Conservation (phyloP, 2,329 filamentous ascomycete genomes). For the Diaporthe destruens region DNA sequence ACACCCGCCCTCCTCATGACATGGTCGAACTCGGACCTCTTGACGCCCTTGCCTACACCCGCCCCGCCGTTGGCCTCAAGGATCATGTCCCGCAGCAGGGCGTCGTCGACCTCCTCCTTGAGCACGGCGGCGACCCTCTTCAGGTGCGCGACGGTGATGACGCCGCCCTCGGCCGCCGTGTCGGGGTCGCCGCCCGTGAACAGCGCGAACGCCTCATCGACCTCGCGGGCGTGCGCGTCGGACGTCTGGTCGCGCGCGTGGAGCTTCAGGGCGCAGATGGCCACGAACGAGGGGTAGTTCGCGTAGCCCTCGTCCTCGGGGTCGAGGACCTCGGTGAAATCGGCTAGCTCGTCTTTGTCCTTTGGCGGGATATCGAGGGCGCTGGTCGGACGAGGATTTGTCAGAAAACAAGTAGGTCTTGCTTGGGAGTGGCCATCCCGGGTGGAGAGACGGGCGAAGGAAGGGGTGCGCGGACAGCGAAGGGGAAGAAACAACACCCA, state of each 20-base stretch:
- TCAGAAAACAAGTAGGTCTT: neutral
- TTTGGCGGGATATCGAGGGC: conserved; percentile 83
- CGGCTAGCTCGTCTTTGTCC: conserved; percentile 74
- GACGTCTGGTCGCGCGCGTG: conserved; percentile 69
- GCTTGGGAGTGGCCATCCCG: too few species aligned
- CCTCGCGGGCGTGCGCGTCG: conserved; percentile 72
- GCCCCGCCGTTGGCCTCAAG: conserved; percentile 89
- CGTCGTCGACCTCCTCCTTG: conserved; percentile 87
- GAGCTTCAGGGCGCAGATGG: conserved; percentile 88
- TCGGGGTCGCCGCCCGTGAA: conserved; percentile 71
- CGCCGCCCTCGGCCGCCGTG: conserved; percentile 45
- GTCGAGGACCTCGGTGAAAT: conserved; percentile 85
- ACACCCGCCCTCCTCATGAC: conserved; percentile 89
- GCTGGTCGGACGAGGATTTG: conserved; percentile 56
- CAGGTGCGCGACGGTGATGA: conserved; percentile 86
- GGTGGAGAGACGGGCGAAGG: too few species aligned
- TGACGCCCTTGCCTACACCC: conserved; percentile 78
- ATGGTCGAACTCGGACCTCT: conserved; percentile 83
- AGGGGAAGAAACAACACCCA: neutral
- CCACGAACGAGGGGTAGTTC: conserved; percentile 84
- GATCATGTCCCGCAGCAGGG: conserved; percentile 92
- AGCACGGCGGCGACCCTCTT: conserved; percentile 82
- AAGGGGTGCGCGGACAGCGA: too few species aligned
- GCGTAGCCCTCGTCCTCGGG: conserved; percentile 84
- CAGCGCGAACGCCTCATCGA: conserved; percentile 84